Evolutionary conservation across 768 basidiomycete species (phyloP).

Genomic region (Crepidotus variabilis): DNA sequence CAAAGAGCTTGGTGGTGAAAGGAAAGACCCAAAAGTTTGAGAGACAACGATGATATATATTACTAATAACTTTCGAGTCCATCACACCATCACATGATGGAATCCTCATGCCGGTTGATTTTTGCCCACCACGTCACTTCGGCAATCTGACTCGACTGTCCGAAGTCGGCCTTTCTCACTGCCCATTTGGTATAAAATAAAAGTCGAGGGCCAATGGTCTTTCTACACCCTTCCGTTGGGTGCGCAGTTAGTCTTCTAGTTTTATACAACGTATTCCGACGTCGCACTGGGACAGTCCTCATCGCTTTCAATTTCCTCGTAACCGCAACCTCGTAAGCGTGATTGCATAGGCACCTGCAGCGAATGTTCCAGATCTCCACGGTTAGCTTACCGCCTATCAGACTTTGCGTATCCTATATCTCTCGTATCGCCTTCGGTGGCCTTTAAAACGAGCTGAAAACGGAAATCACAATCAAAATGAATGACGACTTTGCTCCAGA

Average conservation of each 20-base stretch:
- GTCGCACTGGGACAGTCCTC: neutral
- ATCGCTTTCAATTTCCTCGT: neutral
- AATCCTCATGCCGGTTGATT: neutral
- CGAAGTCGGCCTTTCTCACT: too few species aligned
- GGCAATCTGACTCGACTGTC: neutral
- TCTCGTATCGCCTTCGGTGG: too few species aligned
- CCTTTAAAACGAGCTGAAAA: too few species aligned
- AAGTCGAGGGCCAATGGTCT: neutral
- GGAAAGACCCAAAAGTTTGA: neutral
- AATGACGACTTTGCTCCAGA: too few species aligned
- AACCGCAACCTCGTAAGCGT: neutral
- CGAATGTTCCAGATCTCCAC: neutral
- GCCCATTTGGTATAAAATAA: too few species aligned
- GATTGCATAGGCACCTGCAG: neutral
- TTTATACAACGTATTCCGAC: neutral
- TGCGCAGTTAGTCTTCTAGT: neutral
- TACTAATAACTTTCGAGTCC: neutral
- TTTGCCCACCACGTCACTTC: neutral
- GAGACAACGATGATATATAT: neutral
- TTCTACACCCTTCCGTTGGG: neutral
- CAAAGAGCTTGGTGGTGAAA: slow-evolving; percentile 1
- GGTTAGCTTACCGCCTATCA: neutral
- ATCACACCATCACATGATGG: neutral
- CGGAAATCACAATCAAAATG: too few species aligned
- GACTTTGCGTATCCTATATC: neutral